Percentiles rank a stretch among this genome's conserved stretches.
phyloP scores from a whole-genome alignment of 345 rosid species.

The thale cress (Arabidopsis thaliana) region TAIR10.1 NC_003076.8:21637501-21638000 shows the following conservation, averaged over 20 bases:
- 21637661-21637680: constrained; percentile 46
- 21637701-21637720: constrained; percentile 67
- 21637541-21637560: constrained; percentile 43
- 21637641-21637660: constrained; percentile 55
- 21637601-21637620: constrained; percentile 57
- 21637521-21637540: constrained; percentile 52
- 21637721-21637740: constrained; percentile 69
- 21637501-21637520: constrained; percentile 53
- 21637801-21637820: constrained; percentile 76
- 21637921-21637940: constrained; percentile 70
- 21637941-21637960: constrained; percentile 65
- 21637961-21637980: constrained; percentile 73
- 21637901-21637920: constrained; percentile 68
- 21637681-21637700: constrained; percentile 61
- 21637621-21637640: constrained; percentile 60
- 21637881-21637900: constrained; percentile 65
- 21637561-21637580: constrained; percentile 49
- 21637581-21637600: constrained; percentile 50
- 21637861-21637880: constrained; percentile 61
- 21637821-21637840: constrained; percentile 72
- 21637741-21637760: constrained; percentile 71
- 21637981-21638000: constrained; percentile 64
- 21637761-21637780: constrained; percentile 62
- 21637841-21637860: constrained; percentile 56
- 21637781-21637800: constrained; percentile 55